phyloP scores from a whole-genome alignment of 139 green algal genomes.

The Eudorina sp. region DNA sequence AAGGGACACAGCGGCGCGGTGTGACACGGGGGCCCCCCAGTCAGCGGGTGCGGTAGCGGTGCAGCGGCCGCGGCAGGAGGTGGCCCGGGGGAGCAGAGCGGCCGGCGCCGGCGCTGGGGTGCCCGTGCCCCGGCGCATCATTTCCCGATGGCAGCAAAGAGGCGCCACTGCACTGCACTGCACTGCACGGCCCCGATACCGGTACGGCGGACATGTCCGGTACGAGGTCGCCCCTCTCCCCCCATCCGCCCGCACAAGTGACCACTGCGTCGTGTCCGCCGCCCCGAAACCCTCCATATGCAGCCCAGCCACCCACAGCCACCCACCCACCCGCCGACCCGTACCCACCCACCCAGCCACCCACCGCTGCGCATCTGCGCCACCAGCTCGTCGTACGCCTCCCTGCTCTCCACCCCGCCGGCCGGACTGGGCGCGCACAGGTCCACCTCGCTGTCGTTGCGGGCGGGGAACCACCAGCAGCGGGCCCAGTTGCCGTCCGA shows the following conservation, averaged over 20 bases:
- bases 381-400: slow-evolving; percentile 28
- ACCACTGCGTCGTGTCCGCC: not conserved
- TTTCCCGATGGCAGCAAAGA: too few species aligned
- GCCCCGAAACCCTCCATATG: not conserved
- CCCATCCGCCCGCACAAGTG: not conserved
- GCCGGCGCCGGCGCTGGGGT: too few species aligned
- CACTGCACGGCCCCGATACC: too few species aligned
- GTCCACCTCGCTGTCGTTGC: slow-evolving; percentile 5
- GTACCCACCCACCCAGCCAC: not conserved
- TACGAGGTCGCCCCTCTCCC: too few species aligned
- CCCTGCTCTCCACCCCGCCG: slow-evolving; percentile 21
- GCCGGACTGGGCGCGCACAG: not conserved
- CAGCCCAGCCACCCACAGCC: not conserved
- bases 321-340: not conserved
- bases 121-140: too few species aligned
- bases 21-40: too few species aligned
- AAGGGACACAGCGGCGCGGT: too few species aligned
- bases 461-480: slow-evolving; percentile 22
- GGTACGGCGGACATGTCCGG: too few species aligned
- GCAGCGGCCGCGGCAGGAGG: too few species aligned
- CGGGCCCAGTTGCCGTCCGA: slow-evolving; percentile 23
- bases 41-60: too few species aligned
- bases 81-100: too few species aligned
- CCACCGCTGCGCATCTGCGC: slow-evolving; percentile 19
- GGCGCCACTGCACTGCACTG: too few species aligned